Percentiles rank a stretch among this genome's conserved stretches.
These are phyloP conservation scores for Sinapis alba DNA, from an alignment of 441 rosid species.

Conservation along the genomic window DNA sequence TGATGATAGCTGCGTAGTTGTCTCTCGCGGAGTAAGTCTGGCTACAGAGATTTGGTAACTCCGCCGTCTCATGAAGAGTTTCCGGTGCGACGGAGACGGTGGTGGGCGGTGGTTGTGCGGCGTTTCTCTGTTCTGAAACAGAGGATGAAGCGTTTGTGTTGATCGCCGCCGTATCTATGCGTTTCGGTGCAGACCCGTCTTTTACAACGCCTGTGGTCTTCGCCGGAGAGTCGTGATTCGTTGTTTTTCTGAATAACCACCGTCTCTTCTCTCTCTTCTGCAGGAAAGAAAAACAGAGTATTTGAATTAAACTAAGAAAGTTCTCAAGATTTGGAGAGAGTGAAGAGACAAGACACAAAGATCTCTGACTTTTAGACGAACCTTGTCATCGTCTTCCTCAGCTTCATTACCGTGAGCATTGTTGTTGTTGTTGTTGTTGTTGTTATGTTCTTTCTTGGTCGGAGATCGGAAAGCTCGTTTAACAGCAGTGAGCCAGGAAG, in stretches of 20 bases:
- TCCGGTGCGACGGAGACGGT: slow-evolving; percentile 50
- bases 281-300: slow-evolving; percentile 10
- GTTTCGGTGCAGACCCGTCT: not conserved
- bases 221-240: slow-evolving; percentile 49
- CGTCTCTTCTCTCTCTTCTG: slow-evolving; percentile 85
- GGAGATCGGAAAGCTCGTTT: slow-evolving; percentile 98
- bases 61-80: slow-evolving; percentile 43
- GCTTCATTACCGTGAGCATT: slow-evolving; percentile 43
- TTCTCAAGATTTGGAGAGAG: not conserved
- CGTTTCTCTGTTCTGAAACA: slow-evolving; percentile 45
- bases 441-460: slow-evolving; percentile 46
- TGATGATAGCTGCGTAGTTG: slow-evolving; percentile 54
- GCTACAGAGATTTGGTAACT: slow-evolving; percentile 41
- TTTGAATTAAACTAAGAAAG: not conserved
- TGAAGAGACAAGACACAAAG: not conserved
- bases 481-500: slow-evolving; percentile 87
- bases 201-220: slow-evolving; percentile 10
- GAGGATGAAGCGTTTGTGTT: slow-evolving; percentile 11
- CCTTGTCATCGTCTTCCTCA: slow-evolving; percentile 84
- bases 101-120: slow-evolving; percentile 20
- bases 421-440: slow-evolving; percentile 42
- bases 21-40: slow-evolving; percentile 56
- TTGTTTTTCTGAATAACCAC: slow-evolving; percentile 78
- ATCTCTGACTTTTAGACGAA: slow-evolving; percentile 20
- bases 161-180: not conserved